Conservation (phyloP, 2,329 filamentous ascomycete species). For the Dactylellina sp. region DNA sequence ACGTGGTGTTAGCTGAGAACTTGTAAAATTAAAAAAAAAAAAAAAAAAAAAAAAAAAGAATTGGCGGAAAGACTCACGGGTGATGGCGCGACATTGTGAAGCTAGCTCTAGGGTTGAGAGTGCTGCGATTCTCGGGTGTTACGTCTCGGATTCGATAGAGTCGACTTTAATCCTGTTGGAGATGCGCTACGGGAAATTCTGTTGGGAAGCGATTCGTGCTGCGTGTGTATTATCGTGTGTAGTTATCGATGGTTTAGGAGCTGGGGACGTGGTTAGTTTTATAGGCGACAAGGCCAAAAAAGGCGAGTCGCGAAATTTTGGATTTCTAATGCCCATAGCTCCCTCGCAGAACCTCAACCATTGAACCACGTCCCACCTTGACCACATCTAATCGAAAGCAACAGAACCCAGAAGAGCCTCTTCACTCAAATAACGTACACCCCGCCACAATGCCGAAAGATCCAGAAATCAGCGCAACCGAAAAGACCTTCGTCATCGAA, state of each 20-base stretch:
- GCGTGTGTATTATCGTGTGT: background rate
- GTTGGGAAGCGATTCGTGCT: background rate
- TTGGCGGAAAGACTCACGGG: constrained; percentile 72
- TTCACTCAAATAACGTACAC: background rate
- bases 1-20: no score
- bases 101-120: background rate
- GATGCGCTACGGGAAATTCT: background rate
- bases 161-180: background rate
- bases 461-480: constrained; percentile 87
- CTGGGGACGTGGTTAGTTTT: constrained; percentile 24
- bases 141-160: background rate
- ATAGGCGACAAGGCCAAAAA: constrained; percentile 11
- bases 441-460: constrained; percentile 82
- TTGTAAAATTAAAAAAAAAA: no score
- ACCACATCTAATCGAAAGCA: constrained; percentile 6
- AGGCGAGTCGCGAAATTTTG: constrained; percentile 50
- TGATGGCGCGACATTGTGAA: constrained; percentile 88
- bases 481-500: constrained; percentile 85
- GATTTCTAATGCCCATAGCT: constrained; percentile 53
- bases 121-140: background rate
- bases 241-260: background rate
- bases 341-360: background rate
- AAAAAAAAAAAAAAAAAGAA: no score
- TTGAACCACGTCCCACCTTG: constrained; percentile 11
- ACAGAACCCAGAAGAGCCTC: background rate